A percentile compares a stretch with the other conserved stretches of the same genome.
These are phyloP conservation scores for Tetracladium setigerum DNA, from an alignment of 495 filamentous ascomycete genomes.

Conservation along the genomic window DNA sequence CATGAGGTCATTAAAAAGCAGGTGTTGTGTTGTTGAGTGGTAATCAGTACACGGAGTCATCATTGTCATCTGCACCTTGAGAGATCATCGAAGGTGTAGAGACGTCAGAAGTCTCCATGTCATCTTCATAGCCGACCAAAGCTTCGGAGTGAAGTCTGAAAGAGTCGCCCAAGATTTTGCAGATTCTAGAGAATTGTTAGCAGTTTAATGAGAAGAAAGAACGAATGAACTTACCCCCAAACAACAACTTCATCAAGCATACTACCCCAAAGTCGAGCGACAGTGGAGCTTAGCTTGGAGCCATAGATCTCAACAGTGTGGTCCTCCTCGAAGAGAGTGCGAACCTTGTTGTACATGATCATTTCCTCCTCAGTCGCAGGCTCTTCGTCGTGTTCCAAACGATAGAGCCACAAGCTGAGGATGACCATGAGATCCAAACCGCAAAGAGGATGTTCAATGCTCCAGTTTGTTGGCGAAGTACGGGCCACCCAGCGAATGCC, in stretches of 20 bases:
- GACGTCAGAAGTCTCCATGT: conserved; percentile 48
- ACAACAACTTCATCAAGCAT: conserved; percentile 99
- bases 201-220: conserved; percentile 3
- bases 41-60: conserved; percentile 48
- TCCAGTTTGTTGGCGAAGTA: conserved; percentile 97
- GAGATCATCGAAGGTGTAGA: conserved; percentile 56
- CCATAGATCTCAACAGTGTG: conserved; percentile 72
- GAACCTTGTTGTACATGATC: conserved; percentile 92
- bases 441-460: conserved; percentile 94
- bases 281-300: conserved; percentile 80
- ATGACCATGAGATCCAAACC: conserved; percentile 98
- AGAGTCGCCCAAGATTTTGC: conserved; percentile 94
- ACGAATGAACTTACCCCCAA: conserved; percentile 63
- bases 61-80: conserved; percentile 51
- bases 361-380: conserved; percentile 84
- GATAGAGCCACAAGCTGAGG: conserved; percentile 95
- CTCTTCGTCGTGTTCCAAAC: conserved; percentile 98
- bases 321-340: conserved; percentile 83
- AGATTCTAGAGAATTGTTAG: conserved; percentile 62
- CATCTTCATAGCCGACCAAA: conserved; percentile 87
- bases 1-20: conserved; percentile 19
- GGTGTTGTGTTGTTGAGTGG: conserved; percentile 12
- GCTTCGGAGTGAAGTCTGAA: conserved; percentile 97
- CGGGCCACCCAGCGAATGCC: conserved; percentile 97
- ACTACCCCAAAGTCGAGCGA: conserved; percentile 92